Conservation (phyloP, 306 rosid species). For the Casuarina glauca region DNA sequence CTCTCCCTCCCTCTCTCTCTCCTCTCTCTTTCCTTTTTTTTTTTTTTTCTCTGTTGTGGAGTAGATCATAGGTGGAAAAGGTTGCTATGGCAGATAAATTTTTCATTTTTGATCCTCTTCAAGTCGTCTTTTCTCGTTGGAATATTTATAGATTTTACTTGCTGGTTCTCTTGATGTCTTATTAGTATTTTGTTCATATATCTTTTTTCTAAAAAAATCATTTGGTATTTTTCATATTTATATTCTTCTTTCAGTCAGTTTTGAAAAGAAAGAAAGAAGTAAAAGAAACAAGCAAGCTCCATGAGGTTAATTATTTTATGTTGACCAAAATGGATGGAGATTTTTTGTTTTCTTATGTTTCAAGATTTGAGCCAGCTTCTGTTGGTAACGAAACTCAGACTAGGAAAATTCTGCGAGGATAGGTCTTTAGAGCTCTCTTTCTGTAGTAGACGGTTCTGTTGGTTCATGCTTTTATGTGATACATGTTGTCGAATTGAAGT, state of each 20-base stretch:
- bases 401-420: background rate
- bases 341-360: background rate
- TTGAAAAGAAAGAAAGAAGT: background rate
- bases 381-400: background rate
- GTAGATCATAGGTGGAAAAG: background rate
- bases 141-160: background rate
- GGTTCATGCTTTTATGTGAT: slow-evolving; percentile 12
- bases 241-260: background rate
- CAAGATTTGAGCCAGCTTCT: background rate
- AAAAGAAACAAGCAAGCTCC: background rate
- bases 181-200: background rate
- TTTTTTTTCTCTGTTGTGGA: background rate
- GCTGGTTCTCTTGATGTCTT: slow-evolving; percentile 5
- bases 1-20: background rate
- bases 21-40: slow-evolving; percentile 2
- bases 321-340: background rate
- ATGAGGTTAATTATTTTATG: background rate
- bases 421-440: slow-evolving; percentile 2
- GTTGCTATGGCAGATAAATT: background rate
- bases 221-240: background rate
- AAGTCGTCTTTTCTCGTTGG: background rate
- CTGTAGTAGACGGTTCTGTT: background rate
- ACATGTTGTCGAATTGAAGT: slow-evolving; percentile 17
- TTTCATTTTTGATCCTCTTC: background rate
- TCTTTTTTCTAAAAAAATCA: background rate